phyloP scores from a whole-genome alignment of 768 basidiomycete species.

The Cytidiella melzeri region DNA sequence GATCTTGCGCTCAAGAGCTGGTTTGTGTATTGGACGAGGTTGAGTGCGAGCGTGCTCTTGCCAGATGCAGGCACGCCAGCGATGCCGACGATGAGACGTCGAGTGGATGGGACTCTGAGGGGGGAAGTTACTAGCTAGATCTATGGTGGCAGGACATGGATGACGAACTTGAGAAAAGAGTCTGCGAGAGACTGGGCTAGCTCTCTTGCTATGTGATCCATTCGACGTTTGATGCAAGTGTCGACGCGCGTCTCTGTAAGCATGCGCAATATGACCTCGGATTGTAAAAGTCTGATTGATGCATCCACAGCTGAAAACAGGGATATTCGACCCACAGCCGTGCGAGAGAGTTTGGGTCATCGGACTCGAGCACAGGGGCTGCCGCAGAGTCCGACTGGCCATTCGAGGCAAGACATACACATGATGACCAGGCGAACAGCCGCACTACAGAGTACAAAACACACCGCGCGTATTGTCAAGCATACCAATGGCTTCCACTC shows the following conservation, averaged over 20 bases:
- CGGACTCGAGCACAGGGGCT: too few species aligned
- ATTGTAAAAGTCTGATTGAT: neutral
- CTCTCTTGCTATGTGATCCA: constrained; percentile 36
- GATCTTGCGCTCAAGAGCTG: constrained; percentile 23
- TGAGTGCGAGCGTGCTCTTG: constrained; percentile 70
- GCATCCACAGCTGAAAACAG: neutral
- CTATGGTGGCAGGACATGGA: neutral
- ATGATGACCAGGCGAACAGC: too few species aligned
- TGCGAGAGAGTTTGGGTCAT: neutral
- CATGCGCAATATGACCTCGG: neutral
- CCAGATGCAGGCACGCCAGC: constrained; percentile 82
- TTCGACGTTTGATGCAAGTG: too few species aligned
- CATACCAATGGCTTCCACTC: too few species aligned
- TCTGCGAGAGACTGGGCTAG: constrained; percentile 34
- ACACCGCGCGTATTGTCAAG: too few species aligned
- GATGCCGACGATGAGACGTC: constrained; percentile 64
- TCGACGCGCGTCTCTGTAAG: too few species aligned
- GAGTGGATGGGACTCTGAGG: constrained; percentile 20
- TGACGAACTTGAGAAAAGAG: constrained; percentile 23
- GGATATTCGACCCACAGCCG: neutral
- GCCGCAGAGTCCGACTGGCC: too few species aligned
- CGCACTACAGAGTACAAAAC: too few species aligned
- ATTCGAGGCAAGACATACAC: too few species aligned
- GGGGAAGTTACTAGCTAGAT: neutral
- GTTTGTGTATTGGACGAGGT: constrained; percentile 52